These are phyloP conservation scores for Geosmithia putterillii DNA, from an alignment of 2,329 filamentous ascomycete species.

Conservation along the genomic window DNA sequence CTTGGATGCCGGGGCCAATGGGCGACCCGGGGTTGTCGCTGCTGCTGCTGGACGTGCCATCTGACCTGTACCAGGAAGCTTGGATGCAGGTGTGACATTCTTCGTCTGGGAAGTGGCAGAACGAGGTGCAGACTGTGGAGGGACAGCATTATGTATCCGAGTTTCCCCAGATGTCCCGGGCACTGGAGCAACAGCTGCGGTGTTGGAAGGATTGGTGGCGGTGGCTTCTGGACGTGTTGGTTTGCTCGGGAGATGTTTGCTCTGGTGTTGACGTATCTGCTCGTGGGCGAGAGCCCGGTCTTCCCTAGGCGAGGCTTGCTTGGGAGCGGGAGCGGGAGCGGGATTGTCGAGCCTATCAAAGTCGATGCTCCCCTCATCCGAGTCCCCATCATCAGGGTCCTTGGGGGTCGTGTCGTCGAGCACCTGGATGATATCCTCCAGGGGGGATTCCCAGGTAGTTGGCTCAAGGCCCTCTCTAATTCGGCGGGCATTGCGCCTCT, in stretches of 20 bases:
- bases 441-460: conserved; percentile 8
- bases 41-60: neutral
- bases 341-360: neutral
- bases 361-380: conserved; percentile 1
- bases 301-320: neutral
- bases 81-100: neutral
- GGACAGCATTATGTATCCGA: too few relatives aligned
- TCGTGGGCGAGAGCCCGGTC: neutral
- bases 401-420: neutral
- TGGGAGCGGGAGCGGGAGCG: neutral
- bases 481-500: conserved; percentile 31
- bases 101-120: neutral
- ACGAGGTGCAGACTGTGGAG: neutral
- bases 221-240: too few relatives aligned
- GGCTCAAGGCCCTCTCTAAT: conserved; percentile 18
- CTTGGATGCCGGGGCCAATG: neutral
- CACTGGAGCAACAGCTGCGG: too few relatives aligned
- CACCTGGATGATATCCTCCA: conserved; percentile 9
- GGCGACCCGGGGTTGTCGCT: neutral
- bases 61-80: neutral
- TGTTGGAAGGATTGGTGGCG: too few relatives aligned
- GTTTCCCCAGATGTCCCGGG: too few relatives aligned
- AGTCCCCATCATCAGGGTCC: neutral
- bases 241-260: neutral
- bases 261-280: neutral